Evolutionary conservation across 2,329 filamentous ascomycete species (phyloP).

Genomic region (Nothophaeocryptopus gaeumannii): DNA sequence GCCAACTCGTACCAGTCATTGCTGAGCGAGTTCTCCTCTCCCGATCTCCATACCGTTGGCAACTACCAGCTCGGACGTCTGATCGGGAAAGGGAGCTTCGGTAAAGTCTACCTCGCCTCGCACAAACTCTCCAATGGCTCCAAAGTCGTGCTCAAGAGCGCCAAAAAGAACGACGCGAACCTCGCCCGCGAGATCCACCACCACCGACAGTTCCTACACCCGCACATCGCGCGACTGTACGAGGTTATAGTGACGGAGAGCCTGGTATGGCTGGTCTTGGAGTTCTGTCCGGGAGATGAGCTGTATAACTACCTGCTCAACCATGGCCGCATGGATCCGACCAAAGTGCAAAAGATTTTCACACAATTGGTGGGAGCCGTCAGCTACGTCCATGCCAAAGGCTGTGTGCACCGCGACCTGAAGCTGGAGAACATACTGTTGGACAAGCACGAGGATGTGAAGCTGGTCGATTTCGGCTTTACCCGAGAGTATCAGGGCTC

Average conservation of each 20-base stretch:
- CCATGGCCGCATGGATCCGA: conserved; percentile 76
- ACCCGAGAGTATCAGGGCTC: conserved; percentile 96
- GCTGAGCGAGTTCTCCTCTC: conserved; percentile 91
- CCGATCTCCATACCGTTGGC: conserved; percentile 86
- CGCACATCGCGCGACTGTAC: conserved; percentile 93
- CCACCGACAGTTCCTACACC: conserved; percentile 94
- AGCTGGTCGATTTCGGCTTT: conserved; percentile 96
- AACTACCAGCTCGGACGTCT: conserved; percentile 90
- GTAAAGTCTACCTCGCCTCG: conserved; percentile 92
- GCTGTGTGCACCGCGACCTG: conserved; percentile 92
- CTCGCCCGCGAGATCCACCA: conserved; percentile 97
- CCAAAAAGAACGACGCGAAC: conserved; percentile 92
- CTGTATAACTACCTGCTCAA: conserved; percentile 92
- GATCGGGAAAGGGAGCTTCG: conserved; percentile 97
- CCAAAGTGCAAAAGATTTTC: conserved; percentile 93
- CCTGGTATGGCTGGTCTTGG: conserved; percentile 92
- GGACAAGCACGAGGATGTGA: conserved; percentile 96
- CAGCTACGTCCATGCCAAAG: conserved; percentile 89
- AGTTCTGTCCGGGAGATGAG: conserved; percentile 96
- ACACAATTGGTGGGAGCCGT: conserved; percentile 93
- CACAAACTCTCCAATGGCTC: conserved; percentile 99
- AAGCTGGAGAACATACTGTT: conserved; percentile 96
- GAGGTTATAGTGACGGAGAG: conserved; percentile 96
- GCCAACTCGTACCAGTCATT: conserved; percentile 95
- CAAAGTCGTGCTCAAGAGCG: conserved; percentile 98